Percentiles rank a stretch among this genome's conserved stretches.
phyloP scores from a whole-genome alignment of 768 basidiomycete species.

The Tulasnella sp. region DNA sequence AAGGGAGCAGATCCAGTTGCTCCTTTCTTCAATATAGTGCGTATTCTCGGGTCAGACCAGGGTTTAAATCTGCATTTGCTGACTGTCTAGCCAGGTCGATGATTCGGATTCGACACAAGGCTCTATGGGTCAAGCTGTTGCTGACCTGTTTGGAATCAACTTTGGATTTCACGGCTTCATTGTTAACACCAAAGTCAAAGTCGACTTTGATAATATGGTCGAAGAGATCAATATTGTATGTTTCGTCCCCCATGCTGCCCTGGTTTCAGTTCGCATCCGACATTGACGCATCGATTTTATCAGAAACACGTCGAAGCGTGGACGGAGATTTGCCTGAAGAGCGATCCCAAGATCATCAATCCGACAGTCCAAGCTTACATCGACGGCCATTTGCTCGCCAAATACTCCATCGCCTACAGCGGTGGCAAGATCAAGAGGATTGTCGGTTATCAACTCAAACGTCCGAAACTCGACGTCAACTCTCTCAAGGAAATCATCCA shows the following conservation, averaged over 20 bases:
- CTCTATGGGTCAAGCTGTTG: slow-evolving; percentile 56
- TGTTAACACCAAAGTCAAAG: slow-evolving; percentile 56
- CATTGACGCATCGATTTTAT: slow-evolving; percentile 51
- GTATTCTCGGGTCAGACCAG: slow-evolving; percentile 22
- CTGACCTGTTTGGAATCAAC: slow-evolving; percentile 66
- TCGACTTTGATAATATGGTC: slow-evolving; percentile 20
- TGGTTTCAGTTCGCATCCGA: neutral
- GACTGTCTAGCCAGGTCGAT: slow-evolving; percentile 46
- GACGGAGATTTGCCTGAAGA: slow-evolving; percentile 69
- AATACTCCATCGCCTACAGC: slow-evolving; percentile 59
- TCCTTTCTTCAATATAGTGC: slow-evolving; percentile 75
- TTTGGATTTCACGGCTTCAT: slow-evolving; percentile 74
- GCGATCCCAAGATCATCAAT: slow-evolving; percentile 62
- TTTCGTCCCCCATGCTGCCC: neutral
- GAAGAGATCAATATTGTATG: slow-evolving; percentile 56
- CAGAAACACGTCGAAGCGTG: slow-evolving; percentile 74
- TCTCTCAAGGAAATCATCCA: slow-evolving; percentile 62
- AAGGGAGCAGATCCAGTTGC: slow-evolving; percentile 53
- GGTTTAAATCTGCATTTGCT: neutral
- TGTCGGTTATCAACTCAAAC: slow-evolving; percentile 58
- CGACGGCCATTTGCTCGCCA: slow-evolving; percentile 62
- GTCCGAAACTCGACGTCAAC: slow-evolving; percentile 55
- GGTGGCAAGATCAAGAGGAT: slow-evolving; percentile 67
- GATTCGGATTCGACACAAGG: slow-evolving; percentile 63
- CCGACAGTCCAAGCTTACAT: slow-evolving; percentile 72